phyloP scores from a whole-genome alignment of 2,329 filamentous ascomycete species.

The Penicillium janthinellum region DNA sequence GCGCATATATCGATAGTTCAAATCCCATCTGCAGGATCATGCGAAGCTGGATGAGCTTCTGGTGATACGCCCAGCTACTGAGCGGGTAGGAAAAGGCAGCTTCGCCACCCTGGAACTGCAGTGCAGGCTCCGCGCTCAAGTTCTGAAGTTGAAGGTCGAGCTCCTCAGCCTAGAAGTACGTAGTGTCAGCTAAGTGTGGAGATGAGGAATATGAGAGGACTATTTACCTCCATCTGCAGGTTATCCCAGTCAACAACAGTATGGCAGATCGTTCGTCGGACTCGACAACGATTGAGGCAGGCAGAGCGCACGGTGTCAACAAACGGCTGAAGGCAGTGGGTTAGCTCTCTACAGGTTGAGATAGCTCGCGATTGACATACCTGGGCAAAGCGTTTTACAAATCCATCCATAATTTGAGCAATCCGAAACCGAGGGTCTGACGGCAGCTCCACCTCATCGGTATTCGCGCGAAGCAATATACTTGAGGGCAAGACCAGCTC shows the following conservation, averaged over 20 bases:
- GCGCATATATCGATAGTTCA: constrained; percentile 85
- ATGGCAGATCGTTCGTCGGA: constrained; percentile 87
- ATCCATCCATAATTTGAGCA: constrained; percentile 71
- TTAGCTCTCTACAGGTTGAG: neutral
- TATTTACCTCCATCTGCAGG: constrained; percentile 71
- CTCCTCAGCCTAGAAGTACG: constrained; percentile 57
- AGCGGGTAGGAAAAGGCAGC: constrained; percentile 70
- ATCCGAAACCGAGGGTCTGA: constrained; percentile 74
- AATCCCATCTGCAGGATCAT: constrained; percentile 90
- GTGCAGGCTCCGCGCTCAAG: constrained; percentile 62
- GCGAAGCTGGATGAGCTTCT: constrained; percentile 87
- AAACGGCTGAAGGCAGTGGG: constrained; percentile 60
- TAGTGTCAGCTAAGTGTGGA: constrained; percentile 8
- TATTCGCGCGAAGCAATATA: constrained; percentile 69
- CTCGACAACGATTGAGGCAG: constrained; percentile 86
- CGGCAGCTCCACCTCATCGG: constrained; percentile 74
- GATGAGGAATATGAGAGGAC: neutral
- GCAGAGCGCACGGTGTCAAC: constrained; percentile 80
- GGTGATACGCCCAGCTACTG: constrained; percentile 84
- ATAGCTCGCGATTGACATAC: constrained; percentile 31
- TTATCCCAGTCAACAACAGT: constrained; percentile 80
- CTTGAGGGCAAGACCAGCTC: constrained; percentile 73
- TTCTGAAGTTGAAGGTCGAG: constrained; percentile 69
- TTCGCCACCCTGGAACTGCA: constrained; percentile 57
- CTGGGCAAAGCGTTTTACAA: constrained; percentile 57